Evolutionary conservation across 2,329 filamentous ascomycete genomes (phyloP).

Genomic region (Pleurostoma richardsiae): DNA sequence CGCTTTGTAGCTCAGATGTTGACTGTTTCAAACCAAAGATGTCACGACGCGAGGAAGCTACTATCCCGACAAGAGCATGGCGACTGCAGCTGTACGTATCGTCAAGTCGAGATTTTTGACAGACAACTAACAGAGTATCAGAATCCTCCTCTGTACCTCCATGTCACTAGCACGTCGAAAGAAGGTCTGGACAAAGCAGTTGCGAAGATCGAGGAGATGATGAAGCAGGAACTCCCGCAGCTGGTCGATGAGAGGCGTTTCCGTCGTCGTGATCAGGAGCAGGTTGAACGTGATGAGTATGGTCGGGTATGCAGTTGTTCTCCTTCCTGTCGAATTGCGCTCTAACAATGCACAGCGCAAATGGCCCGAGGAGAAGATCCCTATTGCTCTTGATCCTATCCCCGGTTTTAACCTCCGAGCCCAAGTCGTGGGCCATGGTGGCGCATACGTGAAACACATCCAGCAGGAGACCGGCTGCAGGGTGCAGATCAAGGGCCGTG

Average conservation of each 20-base stretch:
- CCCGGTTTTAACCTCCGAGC: conserved; percentile 94
- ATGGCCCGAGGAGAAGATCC: conserved; percentile 97
- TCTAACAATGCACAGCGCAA: conserved; percentile 56
- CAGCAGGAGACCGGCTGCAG: conserved; percentile 92
- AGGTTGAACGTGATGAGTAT: conserved; percentile 15
- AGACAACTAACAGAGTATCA: conserved; percentile 25
- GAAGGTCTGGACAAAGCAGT: conserved; percentile 88
- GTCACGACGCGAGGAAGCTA: conserved; percentile 97
- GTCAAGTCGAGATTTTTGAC: background rate
- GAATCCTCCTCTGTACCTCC: conserved; percentile 92
- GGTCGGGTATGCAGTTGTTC: conserved; percentile 10
- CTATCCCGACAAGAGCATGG: conserved; percentile 96
- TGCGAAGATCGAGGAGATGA: conserved; percentile 84
- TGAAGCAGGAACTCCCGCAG: conserved; percentile 93
- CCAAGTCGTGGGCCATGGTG: conserved; percentile 91
- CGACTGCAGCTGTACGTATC: conserved; percentile 75
- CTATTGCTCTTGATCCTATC: conserved; percentile 84
- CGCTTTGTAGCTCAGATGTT: conserved; percentile 49
- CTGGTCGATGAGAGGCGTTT: conserved; percentile 93
- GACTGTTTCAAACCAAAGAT: conserved; percentile 70
- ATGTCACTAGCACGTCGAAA: conserved; percentile 89
- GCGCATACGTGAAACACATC: conserved; percentile 96
- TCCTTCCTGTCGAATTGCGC: conserved; percentile 6
- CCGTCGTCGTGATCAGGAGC: conserved; percentile 48
- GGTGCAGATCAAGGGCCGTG: conserved; percentile 96